Percentiles rank a stretch among this genome's conserved stretches.
Evolutionary conservation across 1,139 yeast genomes (phyloP).

Genomic region (Kluyveromyces sp.): DNA sequence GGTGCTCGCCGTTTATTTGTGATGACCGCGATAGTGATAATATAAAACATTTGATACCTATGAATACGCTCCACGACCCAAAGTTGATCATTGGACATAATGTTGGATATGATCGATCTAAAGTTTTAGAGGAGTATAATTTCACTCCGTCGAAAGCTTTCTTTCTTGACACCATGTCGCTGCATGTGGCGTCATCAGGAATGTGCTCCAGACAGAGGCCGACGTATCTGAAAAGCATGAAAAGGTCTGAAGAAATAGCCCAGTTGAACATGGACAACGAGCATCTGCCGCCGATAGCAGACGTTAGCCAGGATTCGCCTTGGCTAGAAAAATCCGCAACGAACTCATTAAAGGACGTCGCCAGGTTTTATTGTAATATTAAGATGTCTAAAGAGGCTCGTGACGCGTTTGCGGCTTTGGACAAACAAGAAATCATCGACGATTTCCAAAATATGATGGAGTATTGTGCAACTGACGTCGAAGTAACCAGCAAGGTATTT

Average conservation of each 20-base stretch:
- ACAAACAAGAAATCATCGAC: conserved; percentile 48
- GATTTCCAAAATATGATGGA: conserved; percentile 55
- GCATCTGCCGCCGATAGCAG: conserved; percentile 10
- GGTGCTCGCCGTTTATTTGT: conserved; percentile 84
- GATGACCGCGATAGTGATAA: conserved; percentile 34
- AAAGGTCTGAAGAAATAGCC: conserved; percentile 16
- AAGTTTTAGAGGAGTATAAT: conserved; percentile 77
- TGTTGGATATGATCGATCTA: conserved; percentile 83
- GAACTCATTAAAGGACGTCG: conserved; percentile 78
- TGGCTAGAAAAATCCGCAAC: conserved; percentile 75
- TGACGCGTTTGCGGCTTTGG: conserved; percentile 52
- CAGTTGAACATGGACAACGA: conserved; percentile 3
- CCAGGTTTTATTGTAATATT: conserved; percentile 69
- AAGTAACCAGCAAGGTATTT: conserved; percentile 65
- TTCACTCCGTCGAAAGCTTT: conserved; percentile 62
- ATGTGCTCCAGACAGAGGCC: conserved; percentile 90
- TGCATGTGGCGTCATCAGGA: conserved; percentile 87
- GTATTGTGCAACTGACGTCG: conserved; percentile 85
- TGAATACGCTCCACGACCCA: conserved; percentile 43
- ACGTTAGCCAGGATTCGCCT: conserved; percentile 42
- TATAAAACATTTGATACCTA: conserved; percentile 67
- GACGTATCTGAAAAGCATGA: conserved; percentile 52
- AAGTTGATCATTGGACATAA: conserved; percentile 82
- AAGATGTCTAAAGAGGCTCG: conserved; percentile 61
- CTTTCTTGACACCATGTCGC: conserved; percentile 84